phyloP scores from a whole-genome alignment of 2,329 filamentous ascomycete species.

The Apiospora kogelbergensis region DNA sequence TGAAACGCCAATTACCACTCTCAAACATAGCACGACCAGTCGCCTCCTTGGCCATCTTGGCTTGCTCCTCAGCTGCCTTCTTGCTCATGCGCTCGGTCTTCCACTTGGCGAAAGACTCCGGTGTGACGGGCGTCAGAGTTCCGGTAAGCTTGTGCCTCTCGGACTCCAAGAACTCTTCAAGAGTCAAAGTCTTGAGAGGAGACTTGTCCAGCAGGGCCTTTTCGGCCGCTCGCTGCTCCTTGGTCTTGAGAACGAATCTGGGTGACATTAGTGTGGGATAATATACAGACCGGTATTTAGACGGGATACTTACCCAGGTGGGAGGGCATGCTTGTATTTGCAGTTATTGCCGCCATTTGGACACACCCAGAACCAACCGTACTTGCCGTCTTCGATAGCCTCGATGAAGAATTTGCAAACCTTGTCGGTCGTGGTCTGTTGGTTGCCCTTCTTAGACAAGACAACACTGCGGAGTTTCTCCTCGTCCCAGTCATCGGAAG shows the following conservation, averaged over 20 bases:
- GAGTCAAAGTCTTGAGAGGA: slow-evolving; percentile 86
- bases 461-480: slow-evolving; percentile 91
- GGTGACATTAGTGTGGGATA: slow-evolving; percentile 24
- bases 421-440: slow-evolving; percentile 92
- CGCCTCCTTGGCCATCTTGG: slow-evolving; percentile 87
- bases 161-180: slow-evolving; percentile 96
- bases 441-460: slow-evolving; percentile 95
- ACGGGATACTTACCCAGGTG: slow-evolving; percentile 74
- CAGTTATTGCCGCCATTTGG: slow-evolving; percentile 96
- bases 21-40: slow-evolving; percentile 95
- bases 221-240: slow-evolving; percentile 92
- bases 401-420: slow-evolving; percentile 99
- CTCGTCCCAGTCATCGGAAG: slow-evolving; percentile 96
- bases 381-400: slow-evolving; percentile 97
- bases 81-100: slow-evolving; percentile 93
- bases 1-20: slow-evolving; percentile 84
- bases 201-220: slow-evolving; percentile 96
- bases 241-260: slow-evolving; percentile 95
- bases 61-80: slow-evolving; percentile 92
- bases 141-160: slow-evolving; percentile 95
- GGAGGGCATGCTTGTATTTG: slow-evolving; percentile 97
- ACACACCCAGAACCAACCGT: slow-evolving; percentile 99
- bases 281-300: background rate
- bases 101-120: slow-evolving; percentile 93
- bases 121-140: slow-evolving; percentile 87